phyloP scores from a whole-genome alignment of 805 yeast species.

The Myxozyma mucilagina region DNA sequence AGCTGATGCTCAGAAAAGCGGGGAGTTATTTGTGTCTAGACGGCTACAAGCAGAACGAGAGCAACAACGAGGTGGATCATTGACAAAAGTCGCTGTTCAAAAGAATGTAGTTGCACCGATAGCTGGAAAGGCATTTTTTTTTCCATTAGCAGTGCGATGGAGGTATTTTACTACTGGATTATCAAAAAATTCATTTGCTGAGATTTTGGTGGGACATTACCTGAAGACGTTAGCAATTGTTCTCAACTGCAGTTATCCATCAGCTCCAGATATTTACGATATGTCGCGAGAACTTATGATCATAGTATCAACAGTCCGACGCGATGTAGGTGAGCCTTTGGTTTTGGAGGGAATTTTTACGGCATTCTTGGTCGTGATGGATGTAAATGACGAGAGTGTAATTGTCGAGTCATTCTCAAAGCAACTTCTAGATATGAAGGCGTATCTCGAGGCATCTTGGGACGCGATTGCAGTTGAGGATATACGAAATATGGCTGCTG shows the following conservation, averaged over 20 bases:
- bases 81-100: neutral
- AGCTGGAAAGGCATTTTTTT: constrained; percentile 51
- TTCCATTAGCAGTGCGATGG: constrained; percentile 53
- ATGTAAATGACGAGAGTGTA: constrained; percentile 34
- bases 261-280: constrained; percentile 50
- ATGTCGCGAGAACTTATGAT: constrained; percentile 57
- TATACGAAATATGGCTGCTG: constrained; percentile 39
- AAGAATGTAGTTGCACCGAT: constrained; percentile 47
- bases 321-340: constrained; percentile 22
- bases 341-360: constrained; percentile 40
- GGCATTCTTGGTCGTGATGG: constrained; percentile 38
- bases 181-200: constrained; percentile 53
- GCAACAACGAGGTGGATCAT: constrained; percentile 7
- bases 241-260: constrained; percentile 59
- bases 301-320: constrained; percentile 6
- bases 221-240: constrained; percentile 59
- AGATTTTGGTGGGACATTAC: constrained; percentile 57
- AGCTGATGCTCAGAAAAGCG: constrained; percentile 34
- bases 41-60: constrained; percentile 30
- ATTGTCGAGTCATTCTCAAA: constrained; percentile 35
- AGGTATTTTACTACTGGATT: constrained; percentile 47
- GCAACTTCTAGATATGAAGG: constrained; percentile 38
- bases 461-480: constrained; percentile 38
- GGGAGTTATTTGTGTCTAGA: constrained; percentile 38
- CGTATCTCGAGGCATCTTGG: constrained; percentile 40